phyloP scores from a whole-genome alignment of 1,284 basidiomycete genomes.

The Lentinus polychrous region DNA sequence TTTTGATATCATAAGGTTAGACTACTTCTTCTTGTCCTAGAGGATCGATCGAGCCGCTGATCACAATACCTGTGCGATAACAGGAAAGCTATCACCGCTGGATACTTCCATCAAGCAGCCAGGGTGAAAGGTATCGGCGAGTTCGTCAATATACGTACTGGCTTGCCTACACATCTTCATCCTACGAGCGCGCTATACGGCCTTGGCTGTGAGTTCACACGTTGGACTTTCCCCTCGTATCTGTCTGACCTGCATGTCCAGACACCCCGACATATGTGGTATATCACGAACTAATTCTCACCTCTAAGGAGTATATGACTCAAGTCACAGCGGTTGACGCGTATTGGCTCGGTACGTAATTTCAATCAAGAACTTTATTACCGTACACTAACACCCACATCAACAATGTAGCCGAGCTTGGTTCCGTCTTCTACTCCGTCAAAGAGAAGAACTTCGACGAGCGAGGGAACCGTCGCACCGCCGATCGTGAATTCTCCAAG shows the following conservation, averaged over 20 bases:
- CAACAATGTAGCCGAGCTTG: slow-evolving; percentile 70
- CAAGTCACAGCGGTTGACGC: slow-evolving; percentile 94
- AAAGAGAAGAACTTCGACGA: slow-evolving; percentile 95
- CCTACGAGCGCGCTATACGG: slow-evolving; percentile 97
- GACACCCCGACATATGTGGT: slow-evolving; percentile 96
- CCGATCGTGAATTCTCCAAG: slow-evolving; percentile 85
- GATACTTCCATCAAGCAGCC: slow-evolving; percentile 99
- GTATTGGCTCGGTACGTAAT: slow-evolving; percentile 78
- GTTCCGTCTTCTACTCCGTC: slow-evolving; percentile 92
- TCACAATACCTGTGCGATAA: slow-evolving; percentile 6
- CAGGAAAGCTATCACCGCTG: slow-evolving; percentile 95
- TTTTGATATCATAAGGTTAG: slow-evolving; percentile 86
- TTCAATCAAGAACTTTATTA: slow-evolving; percentile 8
- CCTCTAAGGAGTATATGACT: slow-evolving; percentile 95
- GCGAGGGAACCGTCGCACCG: slow-evolving; percentile 60
- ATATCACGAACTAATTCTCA: slow-evolving; percentile 93
- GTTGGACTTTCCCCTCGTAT: background rate
- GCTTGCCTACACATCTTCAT: slow-evolving; percentile 87
- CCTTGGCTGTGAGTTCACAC: slow-evolving; percentile 71
- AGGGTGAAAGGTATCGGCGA: slow-evolving; percentile 98
- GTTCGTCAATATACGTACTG: slow-evolving; percentile 97
- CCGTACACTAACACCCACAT: background rate
- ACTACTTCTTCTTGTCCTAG: background rate
- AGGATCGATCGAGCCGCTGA: background rate
- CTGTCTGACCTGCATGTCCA: slow-evolving; percentile 25